Conservation (phyloP, 306 rosid species). For the Inga laurina region DNA sequence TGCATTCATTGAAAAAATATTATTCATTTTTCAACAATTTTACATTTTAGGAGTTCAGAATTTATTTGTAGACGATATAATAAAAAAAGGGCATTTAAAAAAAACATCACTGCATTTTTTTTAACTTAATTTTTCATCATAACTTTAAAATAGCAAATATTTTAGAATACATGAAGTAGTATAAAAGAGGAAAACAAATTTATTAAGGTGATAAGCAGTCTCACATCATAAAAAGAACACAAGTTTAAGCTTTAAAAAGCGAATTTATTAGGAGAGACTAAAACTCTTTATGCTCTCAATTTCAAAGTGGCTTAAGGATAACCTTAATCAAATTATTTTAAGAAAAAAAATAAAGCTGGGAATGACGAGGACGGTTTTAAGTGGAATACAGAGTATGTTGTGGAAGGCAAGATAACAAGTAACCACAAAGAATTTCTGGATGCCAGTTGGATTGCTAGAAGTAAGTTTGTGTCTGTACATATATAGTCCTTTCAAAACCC, state of each 20-base stretch:
- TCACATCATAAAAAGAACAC: too few species aligned
- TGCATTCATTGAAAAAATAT: not conserved
- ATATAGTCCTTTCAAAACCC: not conserved
- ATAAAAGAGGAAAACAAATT: not conserved
- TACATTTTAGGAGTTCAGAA: not conserved
- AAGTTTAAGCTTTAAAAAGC: too few species aligned
- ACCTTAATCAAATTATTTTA: too few species aligned
- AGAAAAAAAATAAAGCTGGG: not conserved
- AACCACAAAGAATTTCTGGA: not conserved
- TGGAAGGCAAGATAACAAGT: not conserved
- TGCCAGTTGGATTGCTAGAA: constrained; percentile 5
- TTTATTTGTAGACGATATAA: too few species aligned
- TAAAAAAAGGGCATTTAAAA: too few species aligned
- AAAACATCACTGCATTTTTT: not conserved
- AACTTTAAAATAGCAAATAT: too few species aligned
- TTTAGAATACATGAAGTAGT: not conserved
- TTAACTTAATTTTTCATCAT: too few species aligned
- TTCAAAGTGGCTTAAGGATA: too few species aligned
- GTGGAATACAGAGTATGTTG: not conserved
- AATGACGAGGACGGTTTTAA: not conserved
- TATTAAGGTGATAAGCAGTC: too few species aligned
- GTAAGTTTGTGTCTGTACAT: not conserved
- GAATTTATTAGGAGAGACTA: too few species aligned
- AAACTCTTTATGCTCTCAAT: too few species aligned
- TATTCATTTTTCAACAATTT: too few species aligned